Base-by-base conservation (phyloP, 768 basidiomycete genomes). In the Mycena filopes region DNA sequence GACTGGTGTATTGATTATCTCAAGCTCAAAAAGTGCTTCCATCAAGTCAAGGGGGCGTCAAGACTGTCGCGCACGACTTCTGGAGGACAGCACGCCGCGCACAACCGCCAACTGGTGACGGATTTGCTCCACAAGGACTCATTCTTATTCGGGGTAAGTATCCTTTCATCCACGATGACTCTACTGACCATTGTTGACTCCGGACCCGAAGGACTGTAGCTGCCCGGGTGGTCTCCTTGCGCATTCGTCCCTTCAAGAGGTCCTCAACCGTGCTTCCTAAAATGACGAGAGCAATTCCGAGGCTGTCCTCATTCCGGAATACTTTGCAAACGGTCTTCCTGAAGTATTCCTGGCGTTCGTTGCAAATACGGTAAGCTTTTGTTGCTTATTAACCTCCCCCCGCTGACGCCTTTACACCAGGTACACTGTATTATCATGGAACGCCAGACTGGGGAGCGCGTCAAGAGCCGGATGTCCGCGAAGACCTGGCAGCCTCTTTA, bases 261-360 rank as follows among this genome's bases (percentile, higher is more conserved):
- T 58, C 13, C 23, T 58, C 56, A 58, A 58, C 21, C 23, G 47
- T 28, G 25, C n/a, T 18, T 58, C 48, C 36, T 58, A 48, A 23
- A 58, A 58, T 18, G 36, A 58, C 38, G 46, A 41, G 8, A 11
- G 21, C 6, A 41, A 41, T 23, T 58, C 56, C 4, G 56, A 58
- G 16, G 56, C 56, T 9, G 13, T 58, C n/a, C 25, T 48, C 9
- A 38, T 16, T 7, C 47, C 56, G 0, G 12, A 26, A 16, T 58
- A 48, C 20, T 58, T 58, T 10, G 46, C 21, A 4, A 31, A 47
- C 10, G 46, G 56, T 0, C 25, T 58, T 12, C 28, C 56, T 4
- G 21, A 25, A 15, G 18, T 15, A 4, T 21, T 9, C 1, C 38
- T 40, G 8, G 53, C 38, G 10, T 25, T 41, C 25, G 8, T 38